Evolutionary conservation across 768 basidiomycete genomes (phyloP), one percentile per base, ranked within the genome.

Genomic region (Sporobolomyces pararoseus): DNA sequence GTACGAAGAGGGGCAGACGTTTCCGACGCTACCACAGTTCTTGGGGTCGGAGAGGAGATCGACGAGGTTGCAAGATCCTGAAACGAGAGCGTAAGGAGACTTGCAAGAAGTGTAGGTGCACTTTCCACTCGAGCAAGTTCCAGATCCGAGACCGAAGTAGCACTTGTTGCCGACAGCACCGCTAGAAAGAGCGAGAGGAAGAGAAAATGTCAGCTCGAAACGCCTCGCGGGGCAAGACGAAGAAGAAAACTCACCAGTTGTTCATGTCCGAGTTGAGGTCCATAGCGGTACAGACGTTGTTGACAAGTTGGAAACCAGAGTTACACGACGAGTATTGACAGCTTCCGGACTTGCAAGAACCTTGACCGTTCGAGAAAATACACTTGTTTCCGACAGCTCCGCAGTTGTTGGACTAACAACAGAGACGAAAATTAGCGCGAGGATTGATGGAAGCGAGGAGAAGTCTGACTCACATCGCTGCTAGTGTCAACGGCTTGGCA

Each of bases 81-180:
- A 42, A 7, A 25, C 2, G 44, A 70, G 61, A 1, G 23, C 34
- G 62, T 42, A 60, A n/a, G 55, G 65, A 1, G 54, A 27, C n/a
- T 29, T 42, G 62, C 72, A 73, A 14, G 63, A 57, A 4, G 19
- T 6, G 35, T 39, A 37, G 42, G 53, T 46, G 66, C 71, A 72
- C 46, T 37, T 17, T 13, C 50, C 47, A 21, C 7, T 27, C 14
- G 37, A 35, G 62, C 72, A 73, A 5, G 27, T 39, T 16, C 64
- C 50, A 2, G 27, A 21, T 23, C 71, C 71, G 51, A 64, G 53
- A 1, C 7, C 17, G 29, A 60, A 53, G 0, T 39, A 23, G 63
- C 72, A 73, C n/a, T n/a, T 25, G 32, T 66, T 63, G 17, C 68
- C 68, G 44, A 69, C 10, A 14, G 42, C 23, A 27, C 72, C 72